Evolutionary conservation across 495 filamentous ascomycete species (phyloP), one percentile per base, ranked within the genome.

Genomic region (Neurospora tetrasperma): DNA sequence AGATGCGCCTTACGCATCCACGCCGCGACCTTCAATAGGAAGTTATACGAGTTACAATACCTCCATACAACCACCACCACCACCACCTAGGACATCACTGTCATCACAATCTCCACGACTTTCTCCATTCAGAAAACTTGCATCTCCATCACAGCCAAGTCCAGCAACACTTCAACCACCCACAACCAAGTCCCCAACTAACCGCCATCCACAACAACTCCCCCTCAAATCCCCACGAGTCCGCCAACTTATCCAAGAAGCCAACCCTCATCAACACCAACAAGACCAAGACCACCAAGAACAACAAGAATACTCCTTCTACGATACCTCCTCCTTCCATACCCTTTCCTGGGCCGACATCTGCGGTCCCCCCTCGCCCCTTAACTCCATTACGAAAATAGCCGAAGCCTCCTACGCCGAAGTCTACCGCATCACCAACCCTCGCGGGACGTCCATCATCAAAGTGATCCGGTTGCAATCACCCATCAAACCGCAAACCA

Each of bases 401-500:
- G 89, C 89, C 18, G 89, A 92, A 79, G 89, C 89, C 3, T 90
- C 89, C 4, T 92, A 87, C 74, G 88, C 88, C 23, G 89, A 92
- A 78, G 89, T 92, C 11, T 92, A 90, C 78, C 86, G 89, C 14
- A 82, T 91, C 44, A 86, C 83, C 72, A 85, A 84, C 73, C 75
- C 79, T 4, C 76, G 77, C 38, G 85, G 84, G 9, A 85, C 76
- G 7, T 86, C 80, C 76, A 87, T 88, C 73, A 83, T 88, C 76
- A 88, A 88, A 46, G 81, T 85, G 18, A 84, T 88, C 73, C 81
- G 85, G 8, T 81, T 88, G 23, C 71, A 80, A 39, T 84, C 85
- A 1, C 83, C 85, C 10, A 85, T 86, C 74, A 84, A 78, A 69
- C 73, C 81, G 42, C 79, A 83, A 74, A 86, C 82, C 46, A 85